Base-by-base conservation (phyloP, 768 basidiomycete genomes). In the Chalciporus chontae region DNA sequence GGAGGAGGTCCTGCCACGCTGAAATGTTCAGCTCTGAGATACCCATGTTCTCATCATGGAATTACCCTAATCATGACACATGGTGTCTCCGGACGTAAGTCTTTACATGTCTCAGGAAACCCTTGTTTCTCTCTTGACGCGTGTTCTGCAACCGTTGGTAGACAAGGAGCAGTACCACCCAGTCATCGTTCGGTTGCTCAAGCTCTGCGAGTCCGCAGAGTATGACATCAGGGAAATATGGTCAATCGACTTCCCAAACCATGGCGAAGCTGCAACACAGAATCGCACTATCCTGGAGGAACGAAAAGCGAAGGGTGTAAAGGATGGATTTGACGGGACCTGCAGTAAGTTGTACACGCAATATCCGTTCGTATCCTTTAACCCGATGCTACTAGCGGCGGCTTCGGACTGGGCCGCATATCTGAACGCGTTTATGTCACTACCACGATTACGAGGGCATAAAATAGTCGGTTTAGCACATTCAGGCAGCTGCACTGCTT, bases 191-290 rank as follows among this genome's bases (percentile, higher is more conserved):
- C 52, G 53, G 6, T 19, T 68, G 6, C 56, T 69, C 34, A 36
- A 36, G 26, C 48, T 52, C 41, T 42, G 42, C 10, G 38, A 50
- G 17, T 40, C 15, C 7, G 51, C 55, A 4, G 47, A 54, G 3
- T 63, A 57, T 29, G 53, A 47, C 23, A 59, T 70, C 17, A 56
- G 60, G 3, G 69, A 70, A 40, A 60, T 71, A 47, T 70, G 69
- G 69, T 59, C 64, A 3, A 52, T 71, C 3, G 69, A 71, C 44
- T 58, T 69, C 47, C 71, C 68, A 1, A 71, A 71, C 44, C 69
- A 71, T 27, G 69, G 71, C 5, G 61, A 72, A 43, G 55, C 70
- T 9, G 69, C 69, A 13, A 45, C 47, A 6, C 40, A 67, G n/a
- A 71, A 71, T 41, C 66, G 68, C 15, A 31, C 24, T 40, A 39